Evolutionary conservation across 345 rosid species (phyloP), one percentile per base, ranked within the genome.

Genomic region (Bruguiera gymnorhiza): DNA sequence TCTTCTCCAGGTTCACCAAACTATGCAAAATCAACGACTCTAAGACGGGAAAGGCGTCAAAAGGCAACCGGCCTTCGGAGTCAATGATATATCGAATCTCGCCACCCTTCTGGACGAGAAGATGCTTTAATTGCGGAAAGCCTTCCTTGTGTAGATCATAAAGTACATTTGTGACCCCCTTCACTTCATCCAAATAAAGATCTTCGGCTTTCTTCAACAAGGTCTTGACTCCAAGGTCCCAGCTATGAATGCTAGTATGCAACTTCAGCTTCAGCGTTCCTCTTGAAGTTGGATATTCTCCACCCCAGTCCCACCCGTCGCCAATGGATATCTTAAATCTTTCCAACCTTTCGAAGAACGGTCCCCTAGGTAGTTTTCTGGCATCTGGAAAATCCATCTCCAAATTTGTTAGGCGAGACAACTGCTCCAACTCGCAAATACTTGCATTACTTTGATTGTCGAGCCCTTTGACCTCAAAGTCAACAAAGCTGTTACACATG

Each of bases 391-490:
- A 26, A 7, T 15, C n/a, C 5, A 76, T 51, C 27, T 67, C 66
- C 51, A 78, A 23, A 34, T 53, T 58, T 5, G 58, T 70, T 29
- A 81, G 60, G 27, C 5, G 20, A 8, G 61, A 9, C 74, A 82
- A 61, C 20, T n/a, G 3, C 13, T 34, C 50, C 74, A 81, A 43
- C 50, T 76, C 83, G 3, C 10, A 19, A 29, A 82, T 56, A 8
- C 73, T 67, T 19, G 76, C 71, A 52, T 66, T 57, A 19, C 26
- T 19, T 60, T 30, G 34, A 18, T 6, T 20, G 20, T 24, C 29
- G 10, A 27, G 7, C 4, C 43, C 75, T 31, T 70, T 75, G 20
- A 27, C 68, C 27, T 23, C 81, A 85, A 82, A 84, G 6, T 18
- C 8, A 13, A 6, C 51, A 74, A 76, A 81, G 30, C 77, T 34